Conservation (phyloP, 2,329 filamentous ascomycete genomes). For the Zymoseptoria ardabiliae region DNA sequence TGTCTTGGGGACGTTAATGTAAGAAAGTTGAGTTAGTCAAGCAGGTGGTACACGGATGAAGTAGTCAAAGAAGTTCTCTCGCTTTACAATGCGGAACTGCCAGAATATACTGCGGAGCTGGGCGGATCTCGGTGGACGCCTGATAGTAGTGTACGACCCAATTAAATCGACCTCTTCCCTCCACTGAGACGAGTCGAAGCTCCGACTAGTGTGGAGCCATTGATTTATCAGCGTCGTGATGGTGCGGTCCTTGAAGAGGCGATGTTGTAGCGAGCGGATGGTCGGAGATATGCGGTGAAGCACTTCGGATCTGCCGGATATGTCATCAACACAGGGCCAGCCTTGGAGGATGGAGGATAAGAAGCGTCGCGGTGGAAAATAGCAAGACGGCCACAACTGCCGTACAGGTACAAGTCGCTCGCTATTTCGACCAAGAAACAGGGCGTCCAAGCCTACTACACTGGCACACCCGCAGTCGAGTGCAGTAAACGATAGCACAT, state of each 20-base stretch:
- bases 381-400: too few species aligned
- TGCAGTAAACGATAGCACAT: background rate
- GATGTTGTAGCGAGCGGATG: background rate
- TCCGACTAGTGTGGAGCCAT: background rate
- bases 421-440: too few species aligned
- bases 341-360: background rate
- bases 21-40: background rate
- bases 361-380: too few species aligned
- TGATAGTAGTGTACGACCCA: too few species aligned
- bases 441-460: too few species aligned
- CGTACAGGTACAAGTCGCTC: too few species aligned
- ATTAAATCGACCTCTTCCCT: too few species aligned
- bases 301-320: background rate
- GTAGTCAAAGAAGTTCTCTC: background rate
- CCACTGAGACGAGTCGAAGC: background rate
- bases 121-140: too few species aligned
- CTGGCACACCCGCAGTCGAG: too few species aligned
- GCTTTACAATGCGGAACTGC: background rate
- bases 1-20: background rate
- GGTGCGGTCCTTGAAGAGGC: background rate
- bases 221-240: conserved; percentile 8
- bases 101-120: too few species aligned
- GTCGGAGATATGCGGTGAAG: background rate
- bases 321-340: background rate
- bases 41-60: background rate